Percentiles rank a stretch among this genome's conserved stretches.
These are phyloP conservation scores for Tuber indicum DNA, from an alignment of 495 filamentous ascomycete species.

Conservation along the genomic window DNA sequence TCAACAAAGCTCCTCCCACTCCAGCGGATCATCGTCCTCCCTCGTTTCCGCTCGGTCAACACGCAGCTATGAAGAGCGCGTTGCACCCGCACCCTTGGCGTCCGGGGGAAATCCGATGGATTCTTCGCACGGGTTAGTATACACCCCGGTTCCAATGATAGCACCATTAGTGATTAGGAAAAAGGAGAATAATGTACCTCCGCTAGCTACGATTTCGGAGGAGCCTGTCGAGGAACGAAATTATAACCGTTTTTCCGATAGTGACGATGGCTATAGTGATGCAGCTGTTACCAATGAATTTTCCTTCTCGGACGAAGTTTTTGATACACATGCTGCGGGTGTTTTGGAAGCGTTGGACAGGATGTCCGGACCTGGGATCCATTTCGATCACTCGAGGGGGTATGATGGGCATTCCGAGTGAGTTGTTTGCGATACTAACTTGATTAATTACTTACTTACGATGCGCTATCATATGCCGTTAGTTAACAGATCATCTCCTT, in stretches of 20 bases:
- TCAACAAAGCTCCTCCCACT: not conserved
- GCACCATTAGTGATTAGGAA: not conserved
- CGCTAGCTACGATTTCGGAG: not conserved
- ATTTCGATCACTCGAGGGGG: not conserved
- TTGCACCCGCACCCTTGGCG: not conserved
- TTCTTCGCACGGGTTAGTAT: not conserved
- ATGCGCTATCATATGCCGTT: not conserved
- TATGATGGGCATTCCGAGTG: not conserved
- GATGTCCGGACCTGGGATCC: not conserved
- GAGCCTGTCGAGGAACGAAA: not conserved
- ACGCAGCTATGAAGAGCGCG: not conserved
- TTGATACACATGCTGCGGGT: not conserved
- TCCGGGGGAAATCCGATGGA: not conserved
- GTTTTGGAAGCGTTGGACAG: not conserved
- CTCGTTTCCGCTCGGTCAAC: not conserved
- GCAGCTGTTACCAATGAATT: not conserved
- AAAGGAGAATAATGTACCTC: not conserved
- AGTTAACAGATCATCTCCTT: not conserved
- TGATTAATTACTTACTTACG: not conserved
- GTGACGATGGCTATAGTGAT: not conserved
- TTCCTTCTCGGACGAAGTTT: not conserved
- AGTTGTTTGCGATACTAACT: not conserved
- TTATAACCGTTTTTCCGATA: not conserved
- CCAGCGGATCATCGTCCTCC: not conserved
- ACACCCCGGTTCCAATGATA: not conserved